Conservation (phyloP, 2,329 filamentous ascomycete genomes). For the Ilyonectria destructans region DNA sequence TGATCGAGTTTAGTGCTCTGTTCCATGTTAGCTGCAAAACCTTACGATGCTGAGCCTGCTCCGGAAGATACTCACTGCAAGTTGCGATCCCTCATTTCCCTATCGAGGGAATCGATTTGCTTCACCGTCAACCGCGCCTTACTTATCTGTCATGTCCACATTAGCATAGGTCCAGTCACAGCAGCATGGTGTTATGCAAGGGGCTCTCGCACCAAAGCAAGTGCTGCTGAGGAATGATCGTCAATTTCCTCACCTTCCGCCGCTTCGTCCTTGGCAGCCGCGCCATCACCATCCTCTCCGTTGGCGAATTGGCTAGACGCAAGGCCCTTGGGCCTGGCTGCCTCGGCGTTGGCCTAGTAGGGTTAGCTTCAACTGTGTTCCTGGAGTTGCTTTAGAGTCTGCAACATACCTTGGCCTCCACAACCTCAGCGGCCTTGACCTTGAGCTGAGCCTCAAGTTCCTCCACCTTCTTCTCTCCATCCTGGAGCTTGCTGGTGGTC, state of each 20-base stretch:
- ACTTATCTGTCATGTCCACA: constrained; percentile 56
- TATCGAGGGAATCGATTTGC: constrained; percentile 69
- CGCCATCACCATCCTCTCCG: constrained; percentile 55
- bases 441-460: constrained; percentile 71
- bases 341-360: constrained; percentile 62
- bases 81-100: constrained; percentile 71
- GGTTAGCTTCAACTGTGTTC: constrained; percentile 17
- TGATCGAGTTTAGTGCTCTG: constrained; percentile 50
- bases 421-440: constrained; percentile 76
- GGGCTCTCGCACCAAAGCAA: constrained; percentile 77
- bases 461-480: constrained; percentile 64
- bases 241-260: constrained; percentile 74
- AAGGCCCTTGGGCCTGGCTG: constrained; percentile 66
- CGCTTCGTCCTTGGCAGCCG: constrained; percentile 56
- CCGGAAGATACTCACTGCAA: constrained; percentile 59
- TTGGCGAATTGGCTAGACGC: constrained; percentile 70
- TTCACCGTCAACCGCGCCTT: constrained; percentile 63
- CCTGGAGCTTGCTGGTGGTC: constrained; percentile 61
- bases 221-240: constrained; percentile 76
- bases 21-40: constrained; percentile 23
- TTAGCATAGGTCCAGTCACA: constrained; percentile 39
- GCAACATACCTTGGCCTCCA: constrained; percentile 70
- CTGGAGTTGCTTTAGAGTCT: neutral
- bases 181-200: constrained; percentile 57
- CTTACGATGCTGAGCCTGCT: neutral